Base-by-base conservation (phyloP, 1,139 yeast species). In the Taphrina flavorubra region DNA sequence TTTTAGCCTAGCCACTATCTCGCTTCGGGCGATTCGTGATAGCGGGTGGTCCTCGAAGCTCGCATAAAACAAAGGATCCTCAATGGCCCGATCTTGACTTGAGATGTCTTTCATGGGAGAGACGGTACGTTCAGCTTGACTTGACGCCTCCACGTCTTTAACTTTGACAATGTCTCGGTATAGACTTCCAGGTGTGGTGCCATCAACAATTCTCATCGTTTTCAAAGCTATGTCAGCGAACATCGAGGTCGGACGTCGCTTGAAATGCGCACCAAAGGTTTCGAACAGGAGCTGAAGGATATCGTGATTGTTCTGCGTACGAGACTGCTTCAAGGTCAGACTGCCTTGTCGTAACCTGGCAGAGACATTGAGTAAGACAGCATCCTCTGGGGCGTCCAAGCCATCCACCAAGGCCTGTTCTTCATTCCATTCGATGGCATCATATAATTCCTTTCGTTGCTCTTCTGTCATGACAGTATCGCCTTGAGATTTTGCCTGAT, bases 371-470 rank as follows among this genome's bases (percentile, higher is more conserved):
- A 89, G 74, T 34, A 84, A 85, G 2, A 89, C 85, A 51, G 92
- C 82, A 71, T 92, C 95, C 65, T 86, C 83, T 0, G 97, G 97
- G 1, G 89, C 76, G 72, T 88, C 89, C 31, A 71, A 69, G 13
- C 88, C 80, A 0, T 87, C 79, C 16, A 85, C 85, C 0, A 81
- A 72, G 0, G 85, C 75, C 0, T 84, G 83, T 42, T 71, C 70
- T 71, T 92, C 97, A 74, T 92, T 90, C 79, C 89, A 92, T 71
- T 92, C 99, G 72, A 95, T 94, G 0, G 97, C 96, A 71, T 91
- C 97, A 76, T 91, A 92, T 16, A 94, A 82, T 68, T 95, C 99
- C 76, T 91, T 75, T 46, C 79, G 75, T 71, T 81, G 82, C 69
- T 81, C 81, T 6, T 80, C 83, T 0, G 83, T 81, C 74, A 81